A percentile compares a stretch with the other conserved stretches of the same genome.
phyloP scores from a whole-genome alignment of 2,329 filamentous ascomycete genomes.

The Mollisiaceae sp. region DNA sequence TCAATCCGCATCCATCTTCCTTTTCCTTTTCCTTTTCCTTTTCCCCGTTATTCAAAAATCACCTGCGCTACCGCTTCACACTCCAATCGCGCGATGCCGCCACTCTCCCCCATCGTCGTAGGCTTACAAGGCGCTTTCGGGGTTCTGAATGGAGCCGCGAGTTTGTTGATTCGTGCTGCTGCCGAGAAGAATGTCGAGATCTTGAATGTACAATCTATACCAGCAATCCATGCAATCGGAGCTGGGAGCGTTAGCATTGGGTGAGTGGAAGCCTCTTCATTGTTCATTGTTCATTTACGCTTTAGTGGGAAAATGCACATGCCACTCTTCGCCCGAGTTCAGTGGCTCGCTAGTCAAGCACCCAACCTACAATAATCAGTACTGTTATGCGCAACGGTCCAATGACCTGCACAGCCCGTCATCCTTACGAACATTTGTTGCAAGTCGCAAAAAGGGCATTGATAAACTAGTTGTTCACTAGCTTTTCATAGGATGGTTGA shows the following conservation, averaged over 20 bases:
- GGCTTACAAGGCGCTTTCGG: constrained; percentile 14
- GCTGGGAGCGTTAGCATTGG: constrained; percentile 14
- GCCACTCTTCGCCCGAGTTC: neutral
- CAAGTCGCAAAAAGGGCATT: constrained; percentile 12
- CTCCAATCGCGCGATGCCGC: neutral
- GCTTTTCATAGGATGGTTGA: neutral
- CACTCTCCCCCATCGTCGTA: constrained; percentile 6
- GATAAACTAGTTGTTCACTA: neutral
- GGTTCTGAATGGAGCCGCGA: constrained; percentile 14
- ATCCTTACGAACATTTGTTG: neutral
- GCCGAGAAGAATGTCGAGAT: constrained; percentile 13
- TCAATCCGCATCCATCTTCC: neutral
- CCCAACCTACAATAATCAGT: neutral
- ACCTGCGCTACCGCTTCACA: neutral
- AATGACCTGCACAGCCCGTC: neutral
- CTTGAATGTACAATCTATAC: constrained; percentile 11
- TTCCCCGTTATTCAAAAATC: neutral
- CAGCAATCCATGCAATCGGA: constrained; percentile 20
- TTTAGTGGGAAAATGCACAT: neutral
- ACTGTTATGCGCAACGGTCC: neutral
- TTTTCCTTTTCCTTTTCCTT: constrained; percentile 1
- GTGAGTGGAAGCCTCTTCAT: constrained; percentile 3
- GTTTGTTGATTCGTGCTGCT: neutral
- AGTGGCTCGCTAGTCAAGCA: neutral
- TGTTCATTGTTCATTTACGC: neutral